Base-by-base conservation (phyloP, 306 rosid genomes). In the Albizia julibrissin region DNA sequence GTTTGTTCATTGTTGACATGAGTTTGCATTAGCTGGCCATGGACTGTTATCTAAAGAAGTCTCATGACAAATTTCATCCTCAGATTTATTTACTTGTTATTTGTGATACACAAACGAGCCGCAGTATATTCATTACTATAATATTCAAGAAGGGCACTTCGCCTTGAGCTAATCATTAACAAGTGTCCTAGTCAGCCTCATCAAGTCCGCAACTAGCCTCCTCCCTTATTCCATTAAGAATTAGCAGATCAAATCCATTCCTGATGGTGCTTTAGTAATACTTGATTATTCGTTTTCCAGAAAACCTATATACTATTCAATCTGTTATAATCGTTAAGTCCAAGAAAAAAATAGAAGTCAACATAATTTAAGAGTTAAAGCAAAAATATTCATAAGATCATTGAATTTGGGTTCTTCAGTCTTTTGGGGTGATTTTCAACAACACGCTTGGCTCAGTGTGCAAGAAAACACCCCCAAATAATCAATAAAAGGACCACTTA, bases 211-310 rank as follows among this genome's bases (percentile, higher is more conserved):
- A 37, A 5, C 54, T 58, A 39, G 56, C 24, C 39, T 69, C 43
- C 47, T 42, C 44, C 26, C 46, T 39, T 5, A 27, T 29, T 18
- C 83, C 70, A 62, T 34, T 61, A 77, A 52, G 81, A 65, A 52
- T 44, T 61, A 82, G 58, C 11, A 31, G 37, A 50, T 31, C 69
- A 64, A 72, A 50, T 26, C 34, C 59, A 65, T 50, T 39, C 59
- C 77, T 15, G 40, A 66, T 66, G 40, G 31, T 24, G 26, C n/a
- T 61, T 54, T 65, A 44, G 0, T 64, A 52, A 49, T 73, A 43
- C 34, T 40, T 46, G 16, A 26, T 70, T 42, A 42, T 12, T 70
- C 10, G 3, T 24, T 2, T 43, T 42, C 50, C 75, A 70, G 21
- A 70, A 70, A 54, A 54, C 5, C 31, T 31, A 72, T 56, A 21